Evolutionary conservation across 352 stramenopile species (phyloP).

Genomic region (Phytophthora fragariae): DNA sequence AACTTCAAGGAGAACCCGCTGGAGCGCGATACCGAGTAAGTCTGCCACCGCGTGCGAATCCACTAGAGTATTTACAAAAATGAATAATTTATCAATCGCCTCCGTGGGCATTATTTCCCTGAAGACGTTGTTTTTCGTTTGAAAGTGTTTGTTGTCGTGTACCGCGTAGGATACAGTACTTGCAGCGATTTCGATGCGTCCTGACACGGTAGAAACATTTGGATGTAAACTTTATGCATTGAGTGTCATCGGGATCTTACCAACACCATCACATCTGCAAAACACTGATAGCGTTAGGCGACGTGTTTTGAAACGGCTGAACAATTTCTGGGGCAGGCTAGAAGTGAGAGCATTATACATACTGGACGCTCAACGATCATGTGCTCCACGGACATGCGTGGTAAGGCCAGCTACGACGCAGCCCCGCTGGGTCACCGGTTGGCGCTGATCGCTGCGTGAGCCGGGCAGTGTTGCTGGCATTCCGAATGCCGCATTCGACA

Average conservation of each 20-base stretch:
- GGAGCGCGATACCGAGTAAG: constrained; percentile 25
- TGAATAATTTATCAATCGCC: constrained; percentile 27
- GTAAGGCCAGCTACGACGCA: not conserved
- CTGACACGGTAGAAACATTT: no score
- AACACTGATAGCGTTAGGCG: no score
- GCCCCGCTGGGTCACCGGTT: not conserved
- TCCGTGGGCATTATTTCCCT: constrained; percentile 5
- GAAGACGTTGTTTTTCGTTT: constrained; percentile 12
- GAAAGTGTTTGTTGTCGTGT: no score
- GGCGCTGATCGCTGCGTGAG: not conserved
- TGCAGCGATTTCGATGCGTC: no score
- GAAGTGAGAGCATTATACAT: no score
- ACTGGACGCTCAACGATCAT: not conserved
- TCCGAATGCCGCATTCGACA: no score
- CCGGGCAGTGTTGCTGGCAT: not conserved
- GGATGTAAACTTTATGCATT: no score
- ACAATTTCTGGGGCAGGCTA: no score
- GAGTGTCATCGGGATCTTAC: no score
- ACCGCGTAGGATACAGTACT: no score
- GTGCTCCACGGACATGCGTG: not conserved
- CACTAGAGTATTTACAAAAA: constrained; percentile 20
- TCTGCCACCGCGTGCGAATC: not conserved
- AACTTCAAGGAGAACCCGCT: constrained; percentile 68
- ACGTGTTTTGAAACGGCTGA: no score
- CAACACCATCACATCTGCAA: no score